Conservation (phyloP, 2,329 filamentous ascomycete species). For the Clarireedia monteithiana region DNA sequence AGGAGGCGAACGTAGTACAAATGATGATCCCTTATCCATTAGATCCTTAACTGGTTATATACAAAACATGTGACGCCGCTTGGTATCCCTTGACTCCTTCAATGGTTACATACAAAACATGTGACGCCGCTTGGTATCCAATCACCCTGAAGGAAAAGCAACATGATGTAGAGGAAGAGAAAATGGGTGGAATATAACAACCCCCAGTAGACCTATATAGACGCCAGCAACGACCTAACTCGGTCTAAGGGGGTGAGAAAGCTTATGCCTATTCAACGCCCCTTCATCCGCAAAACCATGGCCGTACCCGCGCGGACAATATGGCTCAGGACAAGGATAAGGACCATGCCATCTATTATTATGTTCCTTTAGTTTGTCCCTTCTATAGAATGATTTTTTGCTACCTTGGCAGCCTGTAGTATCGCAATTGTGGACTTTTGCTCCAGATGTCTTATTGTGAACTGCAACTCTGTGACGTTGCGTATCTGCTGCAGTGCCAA, state of each 20-base stretch:
- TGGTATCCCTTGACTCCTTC: too few relatives aligned
- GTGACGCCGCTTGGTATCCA: too few relatives aligned
- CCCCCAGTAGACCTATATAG: background rate
- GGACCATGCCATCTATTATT: background rate
- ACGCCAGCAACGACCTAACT: too few relatives aligned
- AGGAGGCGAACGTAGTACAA: too few relatives aligned
- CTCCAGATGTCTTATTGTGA: background rate
- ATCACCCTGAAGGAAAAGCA: too few relatives aligned
- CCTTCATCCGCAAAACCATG: background rate
- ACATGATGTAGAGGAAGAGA: too few relatives aligned
- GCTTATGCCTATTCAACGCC: background rate
- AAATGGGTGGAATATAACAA: background rate
- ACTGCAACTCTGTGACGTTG: background rate
- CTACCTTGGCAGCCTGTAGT: background rate
- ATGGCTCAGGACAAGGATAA: background rate
- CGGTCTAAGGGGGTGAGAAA: background rate
- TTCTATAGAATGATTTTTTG: background rate
- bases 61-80: background rate
- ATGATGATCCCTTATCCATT: too few relatives aligned
- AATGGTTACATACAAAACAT: too few relatives aligned
- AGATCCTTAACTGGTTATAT: too few relatives aligned
- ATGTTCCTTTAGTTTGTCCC: background rate
- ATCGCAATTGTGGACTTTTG: background rate
- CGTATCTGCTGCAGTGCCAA: background rate
- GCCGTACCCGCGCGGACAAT: background rate